Evolutionary conservation across 2,329 filamentous ascomycete species (phyloP).

Genomic region (Colletotrichum destructivum): DNA sequence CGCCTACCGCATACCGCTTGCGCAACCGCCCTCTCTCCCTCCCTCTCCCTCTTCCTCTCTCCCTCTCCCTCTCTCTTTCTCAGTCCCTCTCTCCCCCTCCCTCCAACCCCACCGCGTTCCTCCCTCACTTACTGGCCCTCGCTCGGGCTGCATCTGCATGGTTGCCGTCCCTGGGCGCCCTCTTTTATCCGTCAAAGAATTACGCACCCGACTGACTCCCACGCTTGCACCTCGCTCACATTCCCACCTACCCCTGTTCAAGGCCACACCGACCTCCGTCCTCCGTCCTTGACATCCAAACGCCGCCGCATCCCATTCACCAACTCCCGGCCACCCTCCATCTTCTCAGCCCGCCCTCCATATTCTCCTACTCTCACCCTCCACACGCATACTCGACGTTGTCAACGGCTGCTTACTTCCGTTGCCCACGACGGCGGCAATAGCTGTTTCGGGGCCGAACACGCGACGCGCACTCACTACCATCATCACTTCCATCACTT

Average conservation of each 20-base stretch:
- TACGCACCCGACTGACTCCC: conserved; percentile 20
- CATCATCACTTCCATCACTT: background rate
- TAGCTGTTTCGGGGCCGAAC: conserved; percentile 40
- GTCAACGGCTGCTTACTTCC: conserved; percentile 21
- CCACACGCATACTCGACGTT: background rate
- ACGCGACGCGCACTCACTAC: conserved; percentile 29
- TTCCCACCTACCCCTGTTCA: conserved; percentile 23
- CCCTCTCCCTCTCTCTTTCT: background rate
- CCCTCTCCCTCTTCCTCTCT: background rate
- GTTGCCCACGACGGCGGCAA: conserved; percentile 39
- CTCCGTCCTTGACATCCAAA: conserved; percentile 36
- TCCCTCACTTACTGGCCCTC: conserved; percentile 18
- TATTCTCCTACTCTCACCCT: conserved; percentile 5
- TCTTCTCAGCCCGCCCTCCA: conserved; percentile 8
- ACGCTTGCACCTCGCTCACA: conserved; percentile 26
- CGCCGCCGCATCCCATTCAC: conserved; percentile 32
- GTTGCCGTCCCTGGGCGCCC: conserved; percentile 24
- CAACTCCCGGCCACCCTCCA: conserved; percentile 34
- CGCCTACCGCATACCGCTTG: conserved; percentile 4
- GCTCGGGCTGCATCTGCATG: conserved; percentile 30
- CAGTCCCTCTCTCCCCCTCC: conserved; percentile 3
- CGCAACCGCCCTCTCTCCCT: background rate
- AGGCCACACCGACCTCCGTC: conserved; percentile 40
- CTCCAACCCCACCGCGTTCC: background rate
- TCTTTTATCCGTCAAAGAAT: conserved; percentile 35